Evolutionary conservation across 495 filamentous ascomycete genomes (phyloP), one percentile per base, ranked within the genome.

Genomic region (Xeromyces bisporus): DNA sequence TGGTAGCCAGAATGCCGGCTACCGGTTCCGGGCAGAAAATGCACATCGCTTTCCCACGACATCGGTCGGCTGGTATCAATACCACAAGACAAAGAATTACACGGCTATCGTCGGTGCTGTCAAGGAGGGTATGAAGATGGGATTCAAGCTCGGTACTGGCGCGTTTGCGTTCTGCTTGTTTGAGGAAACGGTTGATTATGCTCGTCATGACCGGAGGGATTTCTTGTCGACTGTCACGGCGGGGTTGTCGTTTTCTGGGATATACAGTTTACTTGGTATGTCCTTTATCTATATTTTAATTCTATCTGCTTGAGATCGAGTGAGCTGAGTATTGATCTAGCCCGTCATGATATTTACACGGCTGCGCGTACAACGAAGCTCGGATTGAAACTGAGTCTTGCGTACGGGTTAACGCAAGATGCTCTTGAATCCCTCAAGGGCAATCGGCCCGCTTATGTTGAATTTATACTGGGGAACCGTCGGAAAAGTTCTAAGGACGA

Each of bases 41-140:
- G 80, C 89, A 13, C 89, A 97, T 58, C 75, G 85, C 41, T 71
- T 91, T 27, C 89, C 89, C 13, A 72, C 59, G 4, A 69, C 70
- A n/a, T 70, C 76, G 14, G 69, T 69, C 6, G 89, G 83, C 17
- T 97, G 89, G 89, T 97, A 83, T 48, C 70, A 94, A 16, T 97
- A 97, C 49, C 91, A 96, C 55, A 94, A 93, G 55, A 81, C 71
- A 43, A 96, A 96, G 57, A 94, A 93, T 50, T 94, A 96, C 57
- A 69, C 80, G 34, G 56, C 75, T 4, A 67, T 76, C 29, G 64
- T 75, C 7, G 81, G 79, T 2, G 89, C 76, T 0, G 52, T 86
- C 8, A 69, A 67, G 39, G 81, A 85, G 46, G 91, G 82, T 0
- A 32, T 80, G 24, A 75, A 69, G 42, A 76, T 84, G 68, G 87